Evolutionary conservation across 164 flowering plant species (phyloP), one percentile per base, ranked within the genome.

Genomic region (Hamamelis virginiana): DNA sequence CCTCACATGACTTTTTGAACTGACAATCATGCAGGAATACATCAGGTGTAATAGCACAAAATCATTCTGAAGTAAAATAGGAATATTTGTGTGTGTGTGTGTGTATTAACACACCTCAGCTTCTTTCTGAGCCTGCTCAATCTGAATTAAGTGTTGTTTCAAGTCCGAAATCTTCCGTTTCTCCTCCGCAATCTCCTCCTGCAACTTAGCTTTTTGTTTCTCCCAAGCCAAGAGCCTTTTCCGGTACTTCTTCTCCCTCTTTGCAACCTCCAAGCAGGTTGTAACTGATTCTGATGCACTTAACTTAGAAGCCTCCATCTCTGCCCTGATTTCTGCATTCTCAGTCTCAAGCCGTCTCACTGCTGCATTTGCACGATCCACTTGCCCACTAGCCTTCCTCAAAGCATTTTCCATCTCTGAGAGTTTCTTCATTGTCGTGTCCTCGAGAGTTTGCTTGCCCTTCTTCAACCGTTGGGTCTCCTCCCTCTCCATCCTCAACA

Each of bases 281-380:
- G 72, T 80, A 16, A 81, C 92, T 4, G 97, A 93, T 77, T 96
- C 99, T 60, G 94, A 80, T 10, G 97, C 95, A 83, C 97, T 96
- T 71, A 96, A 74, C 71, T 93, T 96, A n/a, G 91, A 88, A 58
- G 97, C 97, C 80, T 93, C 97, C 95, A 93, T 90, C 82, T 96
- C 99, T 21, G 99, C 97, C 74, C 87, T 86, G 28, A 96, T 89
- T 77, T 96, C 98, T 1, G 99, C 99, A 86, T 96, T 96, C 80
- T 93, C 99, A 43, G 69, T 83, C 80, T 96, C 98, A 71, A 96
- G 94, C 62, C 83, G 78, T 68, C 91, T 83, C 55, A 90, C 97
- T 69, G 87, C 87, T 26, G 91, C 89, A 86, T 96, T 96, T 50
- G 99, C 94, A 66, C 89, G 86, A 74, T 96, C 98, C 9, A 89